A percentile compares a stretch with the other conserved stretches of the same genome.
phyloP scores from a whole-genome alignment of 2,329 filamentous ascomycete genomes.

The Stagonosporopsis tanaceti region DNA sequence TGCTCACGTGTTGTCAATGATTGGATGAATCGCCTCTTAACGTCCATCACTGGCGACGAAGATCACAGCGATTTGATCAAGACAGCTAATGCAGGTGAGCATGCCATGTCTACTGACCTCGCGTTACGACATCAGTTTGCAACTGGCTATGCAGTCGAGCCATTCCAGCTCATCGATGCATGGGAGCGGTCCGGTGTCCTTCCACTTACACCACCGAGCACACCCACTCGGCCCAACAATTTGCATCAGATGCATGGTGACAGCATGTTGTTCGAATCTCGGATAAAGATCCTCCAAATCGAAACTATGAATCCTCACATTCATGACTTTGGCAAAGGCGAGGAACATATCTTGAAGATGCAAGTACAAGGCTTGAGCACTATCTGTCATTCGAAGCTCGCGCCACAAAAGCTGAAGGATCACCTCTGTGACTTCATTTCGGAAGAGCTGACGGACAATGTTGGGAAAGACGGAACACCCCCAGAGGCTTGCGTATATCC shows the following conservation, averaged over 20 bases:
- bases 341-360: slow-evolving; percentile 24
- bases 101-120: slow-evolving; percentile 25
- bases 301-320: slow-evolving; percentile 27
- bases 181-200: slow-evolving; percentile 16
- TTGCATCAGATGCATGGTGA: not conserved
- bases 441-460: not conserved
- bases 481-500: not conserved
- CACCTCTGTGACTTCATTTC: not conserved
- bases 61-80: not conserved
- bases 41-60: not conserved
- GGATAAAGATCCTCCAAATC: slow-evolving; percentile 23
- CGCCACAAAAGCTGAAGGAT: not conserved
- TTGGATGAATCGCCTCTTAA: slow-evolving; percentile 24
- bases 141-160: slow-evolving; percentile 29
- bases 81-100: slow-evolving; percentile 29
- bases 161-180: slow-evolving; percentile 23
- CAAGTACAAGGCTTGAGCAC: slow-evolving; percentile 23
- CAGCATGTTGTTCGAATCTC: too few relatives aligned
- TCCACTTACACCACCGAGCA: not conserved
- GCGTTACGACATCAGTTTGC: slow-evolving; percentile 25
- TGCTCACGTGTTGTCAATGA: slow-evolving; percentile 26
- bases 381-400: slow-evolving; percentile 21
- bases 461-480: not conserved
- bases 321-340: slow-evolving; percentile 22
- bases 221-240: not conserved